Evolutionary conservation across 2,329 filamentous ascomycete genomes (phyloP).

Genomic region (Pyrenophora seminiperda): DNA sequence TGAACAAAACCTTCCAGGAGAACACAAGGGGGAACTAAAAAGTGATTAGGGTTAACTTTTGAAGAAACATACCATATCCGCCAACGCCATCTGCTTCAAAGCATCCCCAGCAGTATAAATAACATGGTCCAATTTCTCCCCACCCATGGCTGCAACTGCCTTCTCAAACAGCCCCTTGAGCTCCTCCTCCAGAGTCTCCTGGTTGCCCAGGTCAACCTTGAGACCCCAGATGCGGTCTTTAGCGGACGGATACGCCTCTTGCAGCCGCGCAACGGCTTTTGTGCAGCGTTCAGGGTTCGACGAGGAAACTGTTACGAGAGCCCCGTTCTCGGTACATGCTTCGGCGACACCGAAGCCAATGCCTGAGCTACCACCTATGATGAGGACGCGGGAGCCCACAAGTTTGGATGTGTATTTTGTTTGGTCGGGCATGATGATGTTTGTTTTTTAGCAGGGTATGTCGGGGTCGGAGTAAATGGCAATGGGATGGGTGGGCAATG

Average conservation of each 20-base stretch:
- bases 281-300: slow-evolving; percentile 59
- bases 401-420: slow-evolving; percentile 58
- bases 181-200: slow-evolving; percentile 54
- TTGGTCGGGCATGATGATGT: slow-evolving; percentile 43
- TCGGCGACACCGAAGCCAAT: slow-evolving; percentile 67
- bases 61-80: slow-evolving; percentile 38
- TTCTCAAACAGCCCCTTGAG: slow-evolving; percentile 54
- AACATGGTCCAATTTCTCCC: slow-evolving; percentile 59
- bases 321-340: slow-evolving; percentile 60
- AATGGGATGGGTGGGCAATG: too few species aligned
- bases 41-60: too few species aligned
- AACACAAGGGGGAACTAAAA: too few species aligned
- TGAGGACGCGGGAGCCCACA: slow-evolving; percentile 55
- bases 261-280: slow-evolving; percentile 53
- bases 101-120: slow-evolving; percentile 62
- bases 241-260: slow-evolving; percentile 51
- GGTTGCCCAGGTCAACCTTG: slow-evolving; percentile 55
- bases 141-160: slow-evolving; percentile 36
- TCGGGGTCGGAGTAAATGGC: background rate
- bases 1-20: too few species aligned
- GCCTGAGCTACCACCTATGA: slow-evolving; percentile 68
- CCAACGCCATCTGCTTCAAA: slow-evolving; percentile 49
- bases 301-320: slow-evolving; percentile 64
- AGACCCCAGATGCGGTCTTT: slow-evolving; percentile 50
- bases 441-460: background rate